Percentiles rank a stretch among this genome's conserved stretches.
Evolutionary conservation across 148 eudicot genomes (phyloP).

Genomic region (Cornus controversa): DNA sequence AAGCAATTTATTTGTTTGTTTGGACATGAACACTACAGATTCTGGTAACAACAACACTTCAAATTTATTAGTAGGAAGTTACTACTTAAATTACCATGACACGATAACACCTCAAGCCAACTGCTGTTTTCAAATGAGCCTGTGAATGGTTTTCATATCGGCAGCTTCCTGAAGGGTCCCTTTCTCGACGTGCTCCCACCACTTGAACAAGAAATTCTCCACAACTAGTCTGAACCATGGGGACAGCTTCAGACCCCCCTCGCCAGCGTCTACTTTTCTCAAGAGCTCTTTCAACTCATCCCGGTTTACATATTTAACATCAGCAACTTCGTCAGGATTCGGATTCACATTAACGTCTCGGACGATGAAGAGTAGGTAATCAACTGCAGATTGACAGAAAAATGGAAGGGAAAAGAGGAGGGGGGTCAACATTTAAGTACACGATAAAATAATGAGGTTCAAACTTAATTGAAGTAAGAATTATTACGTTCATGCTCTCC

Average conservation of each 20-base stretch:
- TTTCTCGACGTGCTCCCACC: constrained; percentile 83
- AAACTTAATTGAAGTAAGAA: neutral
- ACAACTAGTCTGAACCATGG: constrained; percentile 85
- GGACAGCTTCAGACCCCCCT: constrained; percentile 71
- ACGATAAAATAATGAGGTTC: neutral
- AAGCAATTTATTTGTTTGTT: neutral
- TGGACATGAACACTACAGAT: neutral
- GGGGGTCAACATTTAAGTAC: neutral
- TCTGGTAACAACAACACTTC: neutral
- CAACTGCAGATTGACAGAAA: constrained; percentile 41
- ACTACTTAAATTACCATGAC: neutral
- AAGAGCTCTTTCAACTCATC: constrained; percentile 68
- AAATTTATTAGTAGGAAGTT: neutral
- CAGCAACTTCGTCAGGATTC: constrained; percentile 87
- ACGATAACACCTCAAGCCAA: neutral
- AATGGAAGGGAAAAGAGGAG: neutral
- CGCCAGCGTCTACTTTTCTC: constrained; percentile 79
- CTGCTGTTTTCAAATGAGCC: constrained; percentile 25
- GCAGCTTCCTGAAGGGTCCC: constrained; percentile 54
- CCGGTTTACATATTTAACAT: constrained; percentile 54
- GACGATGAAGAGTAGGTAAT: constrained; percentile 71
- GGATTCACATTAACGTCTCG: constrained; percentile 58
- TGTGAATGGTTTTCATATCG: constrained; percentile 78
- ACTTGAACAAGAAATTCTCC: constrained; percentile 76
- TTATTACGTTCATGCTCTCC: constrained; percentile 92